Percentiles rank a stretch among this genome's conserved stretches.
phyloP scores from a whole-genome alignment of 2,329 filamentous ascomycete genomes.

The Ilyonectria destructans region DNA sequence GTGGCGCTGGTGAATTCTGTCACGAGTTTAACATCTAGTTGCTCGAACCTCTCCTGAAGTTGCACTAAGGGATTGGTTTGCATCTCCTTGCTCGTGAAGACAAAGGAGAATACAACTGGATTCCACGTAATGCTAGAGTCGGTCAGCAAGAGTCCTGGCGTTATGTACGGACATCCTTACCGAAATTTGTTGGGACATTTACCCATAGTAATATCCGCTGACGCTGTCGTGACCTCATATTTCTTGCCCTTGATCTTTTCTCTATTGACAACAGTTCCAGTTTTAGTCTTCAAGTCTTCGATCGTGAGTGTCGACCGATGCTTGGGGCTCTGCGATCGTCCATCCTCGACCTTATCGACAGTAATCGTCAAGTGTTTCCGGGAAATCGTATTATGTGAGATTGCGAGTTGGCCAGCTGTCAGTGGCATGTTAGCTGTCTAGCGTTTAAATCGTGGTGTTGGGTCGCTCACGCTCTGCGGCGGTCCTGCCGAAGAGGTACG shows the following conservation, averaged over 20 bases:
- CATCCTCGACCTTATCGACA: slow-evolving; percentile 76
- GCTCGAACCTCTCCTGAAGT: slow-evolving; percentile 79
- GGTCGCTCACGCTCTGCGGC: slow-evolving; percentile 71
- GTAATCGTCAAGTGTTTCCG: slow-evolving; percentile 88
- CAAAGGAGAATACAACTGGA: slow-evolving; percentile 86
- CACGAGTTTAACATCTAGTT: slow-evolving; percentile 90
- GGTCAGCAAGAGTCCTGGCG: slow-evolving; percentile 27
- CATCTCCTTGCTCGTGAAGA: slow-evolving; percentile 80
- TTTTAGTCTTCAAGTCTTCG: slow-evolving; percentile 87
- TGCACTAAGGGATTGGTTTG: slow-evolving; percentile 76
- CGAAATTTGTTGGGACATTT: slow-evolving; percentile 76
- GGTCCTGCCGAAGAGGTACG: slow-evolving; percentile 89
- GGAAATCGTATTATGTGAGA: slow-evolving; percentile 88
- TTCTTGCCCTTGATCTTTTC: slow-evolving; percentile 77
- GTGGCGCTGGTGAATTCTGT: slow-evolving; percentile 81
- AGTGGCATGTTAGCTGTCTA: slow-evolving; percentile 16
- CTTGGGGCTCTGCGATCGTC: slow-evolving; percentile 76
- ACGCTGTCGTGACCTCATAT: slow-evolving; percentile 64
- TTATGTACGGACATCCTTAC: slow-evolving; percentile 56
- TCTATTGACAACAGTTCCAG: slow-evolving; percentile 85
- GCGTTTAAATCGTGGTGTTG: too few relatives aligned
- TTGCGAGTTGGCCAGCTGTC: slow-evolving; percentile 76
- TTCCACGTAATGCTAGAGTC: slow-evolving; percentile 81
- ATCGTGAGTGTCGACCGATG: slow-evolving; percentile 80
- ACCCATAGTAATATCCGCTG: slow-evolving; percentile 80